These are phyloP conservation scores for Talaromyces sp. DNA, from an alignment of 2,329 filamentous ascomycete genomes.

Conservation along the genomic window DNA sequence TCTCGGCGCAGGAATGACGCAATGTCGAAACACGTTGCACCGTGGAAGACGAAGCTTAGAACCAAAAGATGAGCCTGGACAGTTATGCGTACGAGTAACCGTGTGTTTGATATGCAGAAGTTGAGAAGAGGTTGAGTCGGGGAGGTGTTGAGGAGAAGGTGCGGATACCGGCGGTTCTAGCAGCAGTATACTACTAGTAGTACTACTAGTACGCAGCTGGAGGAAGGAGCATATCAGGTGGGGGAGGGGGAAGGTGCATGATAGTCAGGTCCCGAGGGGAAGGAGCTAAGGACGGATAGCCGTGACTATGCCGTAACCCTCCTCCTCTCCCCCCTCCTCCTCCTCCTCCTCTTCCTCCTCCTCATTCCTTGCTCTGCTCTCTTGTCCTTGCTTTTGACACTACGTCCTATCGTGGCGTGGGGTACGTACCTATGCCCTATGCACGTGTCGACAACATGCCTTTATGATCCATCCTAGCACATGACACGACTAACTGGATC, in stretches of 20 bases:
- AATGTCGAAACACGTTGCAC: not conserved
- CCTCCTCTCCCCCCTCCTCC: not conserved
- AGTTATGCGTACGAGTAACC: not conserved
- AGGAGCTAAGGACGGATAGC: slow-evolving; percentile 2
- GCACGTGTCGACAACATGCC: not conserved
- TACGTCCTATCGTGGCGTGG: not conserved
- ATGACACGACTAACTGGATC: not conserved
- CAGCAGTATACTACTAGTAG: not conserved
- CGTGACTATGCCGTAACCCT: not conserved
- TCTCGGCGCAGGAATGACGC: slow-evolving; percentile 4
- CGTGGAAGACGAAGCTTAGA: not conserved
- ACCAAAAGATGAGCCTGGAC: not conserved
- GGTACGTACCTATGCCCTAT: not conserved
- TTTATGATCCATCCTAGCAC: not conserved
- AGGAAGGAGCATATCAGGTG: slow-evolving; percentile 5
- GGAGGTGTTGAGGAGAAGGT: not conserved
- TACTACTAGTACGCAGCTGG: not conserved
- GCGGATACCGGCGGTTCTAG: not conserved
- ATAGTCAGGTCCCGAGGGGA: slow-evolving; percentile 13
- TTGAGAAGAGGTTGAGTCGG: not conserved
- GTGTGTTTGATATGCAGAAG: slow-evolving; percentile 6
- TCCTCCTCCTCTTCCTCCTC: not conserved
- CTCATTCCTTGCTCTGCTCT: not conserved
- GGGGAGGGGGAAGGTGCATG: slow-evolving; percentile 16
- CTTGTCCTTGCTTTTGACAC: not conserved